Evolutionary conservation across 1,284 basidiomycete genomes (phyloP), one percentile per base, ranked within the genome.

Genomic region (Moniliophthora roreri): DNA sequence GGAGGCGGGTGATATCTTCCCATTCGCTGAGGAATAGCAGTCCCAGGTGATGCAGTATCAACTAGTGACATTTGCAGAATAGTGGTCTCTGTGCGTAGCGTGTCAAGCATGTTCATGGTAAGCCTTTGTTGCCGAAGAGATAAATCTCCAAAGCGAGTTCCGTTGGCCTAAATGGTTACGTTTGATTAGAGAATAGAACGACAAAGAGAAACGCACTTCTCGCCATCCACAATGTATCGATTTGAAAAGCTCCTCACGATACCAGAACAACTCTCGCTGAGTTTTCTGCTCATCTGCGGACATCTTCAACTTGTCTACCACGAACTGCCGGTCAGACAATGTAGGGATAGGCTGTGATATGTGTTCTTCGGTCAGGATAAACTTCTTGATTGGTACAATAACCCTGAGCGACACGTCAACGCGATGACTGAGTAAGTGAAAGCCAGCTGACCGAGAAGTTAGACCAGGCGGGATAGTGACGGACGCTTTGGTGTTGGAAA

Each of bases 221-320:
- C 79, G 82, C 95, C 95, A 98, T 11, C 73, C 76, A 8, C 87
- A 88, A 16, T 71, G 74, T 5, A 97, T 67, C 40, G 74, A 72
- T 39, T 81, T 80, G 61, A 97, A 81, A 10, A 98, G 72, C 58
- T 87, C 84, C 66, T 98, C 91, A 26, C 95, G 80, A 65, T 95
- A 95, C 96, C 95, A 98, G 72, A 98, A 98, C 13, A 95, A 67
- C 63, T 92, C 87, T 34, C 85, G 78, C 61, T 90, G 85, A 8
- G 75, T 65, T 36, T 72, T 75, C 56, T 87, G 79, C 62, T 93
- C 87, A 39, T 70, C 70, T 3, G 72, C 66, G 1, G 84, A 80
- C 50, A 90, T 72, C 51, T 77, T 79, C 9, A 85, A 81, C 63
- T 91, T 91, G 18, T 86, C 80, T 0, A 98, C 88, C 15, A 98